Evolutionary conservation across 164 flowering plant species (phyloP).

Genomic region (Umbellularia californica): DNA sequence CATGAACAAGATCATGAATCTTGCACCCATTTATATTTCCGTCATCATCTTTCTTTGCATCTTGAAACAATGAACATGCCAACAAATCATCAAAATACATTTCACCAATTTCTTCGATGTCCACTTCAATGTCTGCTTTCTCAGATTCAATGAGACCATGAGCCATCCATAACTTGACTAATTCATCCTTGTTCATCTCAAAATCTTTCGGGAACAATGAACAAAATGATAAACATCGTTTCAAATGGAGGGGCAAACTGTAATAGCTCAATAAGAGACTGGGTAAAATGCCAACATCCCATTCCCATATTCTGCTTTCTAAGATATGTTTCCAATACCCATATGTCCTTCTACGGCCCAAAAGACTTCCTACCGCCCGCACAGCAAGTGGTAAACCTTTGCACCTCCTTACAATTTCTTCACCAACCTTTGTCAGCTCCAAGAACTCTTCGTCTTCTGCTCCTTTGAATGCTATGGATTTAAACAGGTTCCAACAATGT

Average conservation of each 20-base stretch:
- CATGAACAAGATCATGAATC: not conserved
- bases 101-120: not conserved
- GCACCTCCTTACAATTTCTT: not conserved
- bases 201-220: constrained; percentile 2
- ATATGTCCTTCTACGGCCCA: not conserved
- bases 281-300: not conserved
- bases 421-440: not conserved
- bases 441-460: not conserved
- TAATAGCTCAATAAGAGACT: constrained; percentile 8
- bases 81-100: constrained; percentile 3
- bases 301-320: not conserved
- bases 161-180: constrained; percentile 10
- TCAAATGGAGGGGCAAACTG: not conserved
- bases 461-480: not conserved
- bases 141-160: not conserved
- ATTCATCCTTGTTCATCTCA: not conserved
- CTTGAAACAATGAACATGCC: not conserved
- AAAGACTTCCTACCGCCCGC: not conserved
- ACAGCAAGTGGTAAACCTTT: not conserved
- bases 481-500: not conserved
- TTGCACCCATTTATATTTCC: not conserved
- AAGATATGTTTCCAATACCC: not conserved
- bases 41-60: not conserved
- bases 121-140: not conserved
- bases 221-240: constrained; percentile 6